Evolutionary conservation across 805 yeast species (phyloP), one percentile per base, ranked within the genome.

Genomic region (Wickerhamiella occidentalis): DNA sequence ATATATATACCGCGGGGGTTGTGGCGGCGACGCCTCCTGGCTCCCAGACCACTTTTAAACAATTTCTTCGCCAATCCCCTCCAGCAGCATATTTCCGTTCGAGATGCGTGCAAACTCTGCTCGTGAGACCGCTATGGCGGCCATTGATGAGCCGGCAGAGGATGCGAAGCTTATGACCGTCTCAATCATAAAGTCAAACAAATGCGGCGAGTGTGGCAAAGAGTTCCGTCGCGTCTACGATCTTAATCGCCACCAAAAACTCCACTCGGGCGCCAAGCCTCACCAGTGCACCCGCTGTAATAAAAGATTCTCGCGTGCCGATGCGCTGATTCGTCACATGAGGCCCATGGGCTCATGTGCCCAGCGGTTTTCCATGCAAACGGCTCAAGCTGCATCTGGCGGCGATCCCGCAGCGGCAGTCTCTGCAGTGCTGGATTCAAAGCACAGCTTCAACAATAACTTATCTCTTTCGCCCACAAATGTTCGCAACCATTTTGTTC

Each of bases 261-360:
- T 80, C 30, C 94, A 84, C 59, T 75, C 86, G 0, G 90, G 90
- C 19, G 85, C 78, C 55, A 79, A 75, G 60, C 88, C 90, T 1
- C 79, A 67, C 60, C 64, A 61, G 38, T 84, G 94, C 61, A 65
- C 65, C 17, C 67, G 68, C 43, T 84, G 94, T 65, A 74, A 74
- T 13, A 70, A 82, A 42, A 66, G 70, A 38, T 84, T 84, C 64
- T 84, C 90, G 1, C 67, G 94, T 29, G 78, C 79, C 1, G 94
- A 84, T 63, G 87, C 94, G 0, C 68, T 84, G 23, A 73, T 78
- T 3, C 69, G 94, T 53, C 94, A 84, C 59, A 67, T 69, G 41
- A 77, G 80, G 51, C 66, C 68, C 42, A 67, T 70, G 33, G 61
- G 64, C 19, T 63, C 64, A 9, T 66, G 69, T 49, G 55, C 60